A percentile compares a stretch with the other conserved stretches of the same genome.
Conservation (phyloP, 2,329 filamentous ascomycete species). For the Emmonsia crescens region DNA sequence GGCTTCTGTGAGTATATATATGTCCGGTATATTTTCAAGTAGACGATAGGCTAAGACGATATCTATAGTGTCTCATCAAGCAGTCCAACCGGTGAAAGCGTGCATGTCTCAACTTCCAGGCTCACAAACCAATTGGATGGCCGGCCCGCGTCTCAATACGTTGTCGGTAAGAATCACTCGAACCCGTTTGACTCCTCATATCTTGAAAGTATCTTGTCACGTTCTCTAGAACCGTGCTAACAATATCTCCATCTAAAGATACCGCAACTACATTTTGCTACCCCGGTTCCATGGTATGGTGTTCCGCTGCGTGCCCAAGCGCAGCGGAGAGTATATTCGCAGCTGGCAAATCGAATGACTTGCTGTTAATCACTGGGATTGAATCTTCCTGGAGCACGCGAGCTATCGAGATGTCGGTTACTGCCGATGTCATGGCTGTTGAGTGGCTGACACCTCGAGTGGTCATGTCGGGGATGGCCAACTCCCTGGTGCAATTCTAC, state of each 20-base stretch:
- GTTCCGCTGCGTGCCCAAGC: conserved; percentile 25
- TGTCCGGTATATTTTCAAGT: background rate
- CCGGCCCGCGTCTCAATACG: background rate
- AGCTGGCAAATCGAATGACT: conserved; percentile 28
- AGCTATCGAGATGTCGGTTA: conserved; percentile 12
- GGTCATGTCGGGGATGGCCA: conserved; percentile 26
- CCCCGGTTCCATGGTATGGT: conserved; percentile 25
- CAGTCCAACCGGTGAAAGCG: background rate
- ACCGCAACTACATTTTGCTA: conserved; percentile 13
- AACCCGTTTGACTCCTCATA: background rate
- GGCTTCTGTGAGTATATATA: conserved; percentile 21
- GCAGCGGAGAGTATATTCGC: conserved; percentile 23
- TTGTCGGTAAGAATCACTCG: background rate
- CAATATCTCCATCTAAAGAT: background rate
- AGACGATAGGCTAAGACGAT: background rate
- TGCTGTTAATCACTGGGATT: conserved; percentile 21
- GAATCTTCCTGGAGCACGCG: conserved; percentile 21
- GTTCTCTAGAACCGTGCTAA: background rate
- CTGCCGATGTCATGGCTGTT: conserved; percentile 19
- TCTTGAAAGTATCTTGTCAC: background rate
- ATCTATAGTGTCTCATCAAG: background rate
- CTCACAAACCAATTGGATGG: background rate
- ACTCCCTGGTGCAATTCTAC: conserved; percentile 26
- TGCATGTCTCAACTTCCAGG: background rate
- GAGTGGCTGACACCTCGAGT: conserved; percentile 30